Conservation (phyloP, 2,329 filamentous ascomycete species). For the Ambrosiella cleistominuta region DNA sequence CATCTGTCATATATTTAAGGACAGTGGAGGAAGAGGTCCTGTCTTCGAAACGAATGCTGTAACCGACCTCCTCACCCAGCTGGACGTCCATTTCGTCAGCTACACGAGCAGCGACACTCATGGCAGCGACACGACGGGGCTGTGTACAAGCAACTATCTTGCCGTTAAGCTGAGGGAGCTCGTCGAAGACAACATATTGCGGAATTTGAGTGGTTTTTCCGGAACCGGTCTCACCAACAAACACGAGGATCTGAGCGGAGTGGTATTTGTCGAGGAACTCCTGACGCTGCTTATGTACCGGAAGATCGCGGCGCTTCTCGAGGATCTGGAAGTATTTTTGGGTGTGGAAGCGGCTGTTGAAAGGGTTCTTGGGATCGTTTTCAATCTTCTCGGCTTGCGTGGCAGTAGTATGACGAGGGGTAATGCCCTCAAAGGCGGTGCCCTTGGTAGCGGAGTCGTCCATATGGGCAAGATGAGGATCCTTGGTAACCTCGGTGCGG, state of each 20-base stretch:
- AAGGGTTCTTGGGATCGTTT: conserved; percentile 67
- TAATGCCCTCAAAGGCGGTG: conserved; percentile 13
- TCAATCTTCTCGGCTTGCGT: conserved; percentile 56
- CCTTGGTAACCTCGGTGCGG: conserved; percentile 36
- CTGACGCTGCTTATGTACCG: conserved; percentile 80
- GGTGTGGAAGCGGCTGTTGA: conserved; percentile 62
- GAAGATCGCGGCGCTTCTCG: conserved; percentile 64
- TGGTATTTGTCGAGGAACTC: conserved; percentile 93
- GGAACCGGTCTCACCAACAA: conserved; percentile 97
- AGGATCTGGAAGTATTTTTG: conserved; percentile 81
- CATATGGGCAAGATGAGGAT: conserved; percentile 78
- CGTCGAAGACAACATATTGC: conserved; percentile 94
- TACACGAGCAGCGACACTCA: conserved; percentile 97
- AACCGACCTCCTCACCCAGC: conserved; percentile 87
- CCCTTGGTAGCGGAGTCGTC: conserved; percentile 34
- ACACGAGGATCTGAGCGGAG: conserved; percentile 85
- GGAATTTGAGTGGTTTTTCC: conserved; percentile 99
- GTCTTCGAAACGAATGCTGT: conserved; percentile 98
- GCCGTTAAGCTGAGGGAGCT: conserved; percentile 66
- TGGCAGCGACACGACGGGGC: conserved; percentile 90
- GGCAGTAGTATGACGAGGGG: conserved; percentile 63
- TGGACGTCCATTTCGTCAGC: conserved; percentile 90
- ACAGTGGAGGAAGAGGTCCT: conserved; percentile 75
- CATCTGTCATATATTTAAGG: conserved; percentile 99
- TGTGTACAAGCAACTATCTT: conserved; percentile 97